These are phyloP conservation scores for Ustilago xerochloae DNA, from an alignment of 1,284 basidiomycete genomes.

Conservation along the genomic window DNA sequence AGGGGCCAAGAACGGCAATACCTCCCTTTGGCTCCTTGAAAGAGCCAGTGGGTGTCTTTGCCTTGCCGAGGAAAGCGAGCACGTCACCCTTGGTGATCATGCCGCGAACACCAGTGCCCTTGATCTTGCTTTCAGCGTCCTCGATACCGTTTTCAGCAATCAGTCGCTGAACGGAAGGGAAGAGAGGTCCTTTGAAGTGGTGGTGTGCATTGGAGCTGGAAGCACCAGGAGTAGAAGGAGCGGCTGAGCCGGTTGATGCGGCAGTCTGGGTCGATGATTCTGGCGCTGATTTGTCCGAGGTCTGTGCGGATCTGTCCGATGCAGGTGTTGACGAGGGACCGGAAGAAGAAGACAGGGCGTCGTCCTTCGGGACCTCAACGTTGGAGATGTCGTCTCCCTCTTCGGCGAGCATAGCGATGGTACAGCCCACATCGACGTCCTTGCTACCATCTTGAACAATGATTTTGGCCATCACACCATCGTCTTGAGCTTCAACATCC, in stretches of 20 bases:
- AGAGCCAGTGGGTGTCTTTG: slow-evolving; percentile 55
- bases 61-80: slow-evolving; percentile 67
- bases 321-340: slow-evolving; percentile 6
- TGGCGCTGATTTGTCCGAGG: slow-evolving; percentile 33
- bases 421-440: slow-evolving; percentile 67
- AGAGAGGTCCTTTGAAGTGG: slow-evolving; percentile 48
- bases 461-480: slow-evolving; percentile 70
- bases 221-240: slow-evolving; percentile 27
- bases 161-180: slow-evolving; percentile 68
- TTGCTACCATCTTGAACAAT: slow-evolving; percentile 64
- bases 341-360: slow-evolving; percentile 21
- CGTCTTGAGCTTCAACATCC: slow-evolving; percentile 70
- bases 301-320: slow-evolving; percentile 13
- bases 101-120: slow-evolving; percentile 69
- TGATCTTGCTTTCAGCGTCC: slow-evolving; percentile 67
- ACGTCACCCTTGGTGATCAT: slow-evolving; percentile 70
- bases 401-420: slow-evolving; percentile 70
- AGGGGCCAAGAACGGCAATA: slow-evolving; percentile 55
- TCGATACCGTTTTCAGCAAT: slow-evolving; percentile 61
- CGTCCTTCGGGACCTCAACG: slow-evolving; percentile 57
- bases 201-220: slow-evolving; percentile 37
- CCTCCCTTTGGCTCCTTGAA: slow-evolving; percentile 51
- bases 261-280: slow-evolving; percentile 28
- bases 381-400: slow-evolving; percentile 69
- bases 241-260: slow-evolving; percentile 34